Conservation (phyloP, 208 protist genomes). For the Acanthamoeba healyi region DNA sequence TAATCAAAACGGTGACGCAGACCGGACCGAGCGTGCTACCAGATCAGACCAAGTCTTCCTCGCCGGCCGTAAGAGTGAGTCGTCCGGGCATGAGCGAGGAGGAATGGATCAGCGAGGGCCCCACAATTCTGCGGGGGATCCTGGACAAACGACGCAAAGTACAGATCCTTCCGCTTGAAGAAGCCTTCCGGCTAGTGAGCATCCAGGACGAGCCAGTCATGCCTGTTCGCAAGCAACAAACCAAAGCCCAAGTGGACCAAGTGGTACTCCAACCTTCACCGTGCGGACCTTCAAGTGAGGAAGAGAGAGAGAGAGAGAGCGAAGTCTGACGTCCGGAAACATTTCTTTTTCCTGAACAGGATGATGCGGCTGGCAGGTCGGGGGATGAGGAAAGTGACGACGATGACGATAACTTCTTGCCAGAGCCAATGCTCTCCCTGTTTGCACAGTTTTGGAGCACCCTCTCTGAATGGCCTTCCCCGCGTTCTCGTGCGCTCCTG, state of each 20-base stretch:
- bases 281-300: too few species aligned
- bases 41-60: too few species aligned
- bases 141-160: neutral
- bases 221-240: neutral
- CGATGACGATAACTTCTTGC: neutral
- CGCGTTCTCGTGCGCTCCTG: neutral
- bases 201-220: neutral
- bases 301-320: neutral
- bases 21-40: too few species aligned
- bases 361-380: neutral
- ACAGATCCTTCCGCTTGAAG: neutral
- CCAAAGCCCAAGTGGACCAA: neutral
- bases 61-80: neutral
- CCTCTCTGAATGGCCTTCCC: conserved; percentile 7
- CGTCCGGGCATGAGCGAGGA: neutral
- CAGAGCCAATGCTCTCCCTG: conserved; percentile 2
- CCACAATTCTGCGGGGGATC: neutral
- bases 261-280: too few species aligned
- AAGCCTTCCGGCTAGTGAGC: neutral
- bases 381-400: neutral
- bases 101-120: neutral
- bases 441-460: conserved; percentile 35
- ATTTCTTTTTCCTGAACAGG: neutral
- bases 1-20: too few species aligned
- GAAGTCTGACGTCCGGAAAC: too few species aligned